Base-by-base conservation (phyloP, 306 rosid species). In the Herpetospermum pedunculosum region DNA sequence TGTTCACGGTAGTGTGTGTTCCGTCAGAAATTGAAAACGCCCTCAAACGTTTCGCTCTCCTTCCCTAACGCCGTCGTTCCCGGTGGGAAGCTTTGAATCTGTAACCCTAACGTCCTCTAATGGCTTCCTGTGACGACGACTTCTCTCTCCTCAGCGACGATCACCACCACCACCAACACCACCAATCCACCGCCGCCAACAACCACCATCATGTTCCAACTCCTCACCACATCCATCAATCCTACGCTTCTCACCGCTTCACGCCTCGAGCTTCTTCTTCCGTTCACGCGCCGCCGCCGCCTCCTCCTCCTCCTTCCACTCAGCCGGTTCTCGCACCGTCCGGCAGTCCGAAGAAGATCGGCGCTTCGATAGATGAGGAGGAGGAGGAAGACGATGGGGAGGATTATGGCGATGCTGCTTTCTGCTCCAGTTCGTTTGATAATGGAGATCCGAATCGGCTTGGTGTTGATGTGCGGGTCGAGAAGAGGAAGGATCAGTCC, bases 61-160 rank as follows among this genome's bases (percentile, higher is more conserved):
- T 58, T 50, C 88, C 81, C 83, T 80, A 85, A 85, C 96, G 90
- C 86, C 88, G 88, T 72, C 88, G 80, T 79, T 81, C 78, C 83
- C 83, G 73, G 44, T 60, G 69, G n/a, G n/a, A 34, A 44, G 38
- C 73, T 65, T 65, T 65, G 83, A 83, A 81, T 84, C 77, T 77
- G n/a, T 79, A 84, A 84, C 85, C 93, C 80, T 89, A 87, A 90
- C 98, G 93, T 81, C 86, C 83, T 78, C 84, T 74, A 43, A 91
- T 87, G 96, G 96, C 95, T 46, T 88, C 96, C 85, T 88, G 96
- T 89, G 95, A 86, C 86, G 97, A 94, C 85, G 98, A 92, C 79
- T 93, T 87, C 90, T 83, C 97, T 26, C 85, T 94, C 82, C 92
- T 94, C 92, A 86, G 77, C 28, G 92, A 90, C 83, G 95, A 88